phyloP scores from a whole-genome alignment of 768 basidiomycete genomes.

The Termitomyces sp. region DNA sequence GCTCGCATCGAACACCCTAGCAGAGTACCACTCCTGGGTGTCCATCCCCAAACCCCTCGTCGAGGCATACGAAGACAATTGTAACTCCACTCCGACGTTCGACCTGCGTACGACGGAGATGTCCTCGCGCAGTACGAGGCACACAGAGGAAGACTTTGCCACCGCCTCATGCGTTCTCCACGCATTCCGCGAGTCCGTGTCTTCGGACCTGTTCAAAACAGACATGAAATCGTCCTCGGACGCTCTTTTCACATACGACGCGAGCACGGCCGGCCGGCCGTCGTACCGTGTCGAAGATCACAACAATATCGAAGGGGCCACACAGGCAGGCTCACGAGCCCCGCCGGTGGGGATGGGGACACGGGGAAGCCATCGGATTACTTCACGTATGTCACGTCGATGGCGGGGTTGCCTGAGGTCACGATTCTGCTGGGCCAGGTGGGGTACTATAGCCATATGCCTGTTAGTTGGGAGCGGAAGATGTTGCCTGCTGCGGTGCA shows the following conservation, averaged over 20 bases:
- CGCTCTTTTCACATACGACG: constrained; percentile 36
- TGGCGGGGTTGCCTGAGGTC: constrained; percentile 37
- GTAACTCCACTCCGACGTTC: constrained; percentile 22
- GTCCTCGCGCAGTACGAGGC: constrained; percentile 27
- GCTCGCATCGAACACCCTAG: constrained; percentile 30
- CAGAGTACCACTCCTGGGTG: constrained; percentile 35
- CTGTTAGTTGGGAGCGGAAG: constrained; percentile 32
- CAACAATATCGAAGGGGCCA: constrained; percentile 29
- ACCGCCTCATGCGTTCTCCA: constrained; percentile 27
- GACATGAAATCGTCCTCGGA: constrained; percentile 32
- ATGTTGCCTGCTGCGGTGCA: constrained; percentile 35
- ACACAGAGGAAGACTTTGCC: constrained; percentile 26
- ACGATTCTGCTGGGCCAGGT: constrained; percentile 37
- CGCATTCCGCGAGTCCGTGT: constrained; percentile 24
- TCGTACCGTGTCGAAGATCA: constrained; percentile 35
- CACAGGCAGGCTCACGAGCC: constrained; percentile 24
- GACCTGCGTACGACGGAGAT: constrained; percentile 30
- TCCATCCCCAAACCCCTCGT: constrained; percentile 32
- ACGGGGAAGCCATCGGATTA: constrained; percentile 22
- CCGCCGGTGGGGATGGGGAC: constrained; percentile 2
- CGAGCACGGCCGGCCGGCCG: constrained; percentile 31
- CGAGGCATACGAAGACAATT: constrained; percentile 21
- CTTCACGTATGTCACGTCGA: constrained; percentile 33
- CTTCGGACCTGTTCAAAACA: constrained; percentile 26
- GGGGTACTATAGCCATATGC: constrained; percentile 32